Evolutionary conservation across 345 rosid species (phyloP).

Genomic region (Hibiscus syriacus): DNA sequence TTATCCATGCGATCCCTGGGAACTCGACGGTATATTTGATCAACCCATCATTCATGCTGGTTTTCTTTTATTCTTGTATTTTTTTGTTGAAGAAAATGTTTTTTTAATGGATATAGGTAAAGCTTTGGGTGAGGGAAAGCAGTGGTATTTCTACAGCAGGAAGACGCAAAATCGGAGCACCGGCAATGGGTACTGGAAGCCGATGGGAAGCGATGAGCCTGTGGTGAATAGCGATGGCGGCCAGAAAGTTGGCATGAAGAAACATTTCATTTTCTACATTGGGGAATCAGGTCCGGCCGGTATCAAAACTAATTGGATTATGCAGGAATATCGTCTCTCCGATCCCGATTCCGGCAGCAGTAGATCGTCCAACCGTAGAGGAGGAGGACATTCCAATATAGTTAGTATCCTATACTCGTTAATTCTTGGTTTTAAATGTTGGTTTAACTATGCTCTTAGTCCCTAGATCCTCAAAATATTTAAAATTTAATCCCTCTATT

Average conservation of each 20-base stretch:
- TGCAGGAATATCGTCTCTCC: constrained; percentile 73
- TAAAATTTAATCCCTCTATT: too few relatives aligned
- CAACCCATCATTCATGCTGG: background rate
- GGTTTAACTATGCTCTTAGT: too few relatives aligned
- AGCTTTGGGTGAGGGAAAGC: constrained; percentile 79
- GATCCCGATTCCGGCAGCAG: constrained; percentile 28
- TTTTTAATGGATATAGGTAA: constrained; percentile 36
- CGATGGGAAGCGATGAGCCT: constrained; percentile 64
- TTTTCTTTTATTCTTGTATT: background rate
- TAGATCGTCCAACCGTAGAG: constrained; percentile 46
- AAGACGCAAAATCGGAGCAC: constrained; percentile 55
- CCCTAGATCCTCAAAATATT: too few relatives aligned
- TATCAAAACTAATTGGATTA: constrained; percentile 60
- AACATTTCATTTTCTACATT: constrained; percentile 41
- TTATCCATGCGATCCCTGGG: constrained; percentile 89
- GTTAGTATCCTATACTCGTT: constrained; percentile 22
- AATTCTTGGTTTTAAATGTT: background rate
- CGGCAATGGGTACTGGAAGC: constrained; percentile 67
- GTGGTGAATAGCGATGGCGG: constrained; percentile 29
- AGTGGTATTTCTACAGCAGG: constrained; percentile 84
- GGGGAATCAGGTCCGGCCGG: constrained; percentile 47
- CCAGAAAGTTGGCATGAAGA: constrained; percentile 64
- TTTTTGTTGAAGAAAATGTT: background rate
- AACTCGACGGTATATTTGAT: constrained; percentile 55
- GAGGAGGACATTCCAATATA: constrained; percentile 27